Percentiles rank a stretch among this genome's conserved stretches.
These are phyloP conservation scores for Colletotrichum lindemuthianum DNA, from an alignment of 2,329 filamentous ascomycete species.

Conservation along the genomic window DNA sequence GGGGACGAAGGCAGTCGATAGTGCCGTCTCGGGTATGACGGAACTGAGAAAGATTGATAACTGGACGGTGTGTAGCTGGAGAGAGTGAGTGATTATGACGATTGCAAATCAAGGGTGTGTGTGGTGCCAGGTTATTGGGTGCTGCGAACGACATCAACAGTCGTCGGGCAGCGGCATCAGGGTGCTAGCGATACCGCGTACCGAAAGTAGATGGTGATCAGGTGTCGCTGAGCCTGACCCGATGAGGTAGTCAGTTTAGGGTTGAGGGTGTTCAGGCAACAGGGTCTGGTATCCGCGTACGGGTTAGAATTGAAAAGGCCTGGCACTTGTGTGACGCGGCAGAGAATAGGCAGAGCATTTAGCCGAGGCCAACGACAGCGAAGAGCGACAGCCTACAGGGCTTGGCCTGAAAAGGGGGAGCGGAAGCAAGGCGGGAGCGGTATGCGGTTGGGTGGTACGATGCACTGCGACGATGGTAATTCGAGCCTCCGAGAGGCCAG, in stretches of 20 bases:
- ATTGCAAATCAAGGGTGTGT: slow-evolving; percentile 21
- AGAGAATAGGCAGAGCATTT: too few relatives aligned
- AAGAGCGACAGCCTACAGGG: too few relatives aligned
- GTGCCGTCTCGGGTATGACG: slow-evolving; percentile 15
- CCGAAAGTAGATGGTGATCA: neutral
- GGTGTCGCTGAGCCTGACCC: slow-evolving; percentile 17
- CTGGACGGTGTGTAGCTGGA: neutral
- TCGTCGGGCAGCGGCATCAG: slow-evolving; percentile 12
- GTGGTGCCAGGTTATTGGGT: neutral
- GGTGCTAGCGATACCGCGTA: neutral
- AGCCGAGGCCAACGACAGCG: too few relatives aligned
- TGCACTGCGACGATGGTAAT: too few relatives aligned
- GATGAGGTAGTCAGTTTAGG: slow-evolving; percentile 9
- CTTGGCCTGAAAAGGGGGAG: too few relatives aligned
- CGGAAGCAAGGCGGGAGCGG: too few relatives aligned
- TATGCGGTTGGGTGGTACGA: too few relatives aligned
- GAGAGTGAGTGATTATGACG: neutral
- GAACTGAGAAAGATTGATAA: slow-evolving; percentile 16
- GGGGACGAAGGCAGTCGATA: neutral
- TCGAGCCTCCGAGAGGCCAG: too few relatives aligned
- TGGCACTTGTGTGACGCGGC: too few relatives aligned
- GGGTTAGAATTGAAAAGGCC: too few relatives aligned
- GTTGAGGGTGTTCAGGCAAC: neutral
- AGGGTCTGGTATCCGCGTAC: too few relatives aligned
- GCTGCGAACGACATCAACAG: neutral